These are phyloP conservation scores for Boletus rufocinnamomeus DNA, from an alignment of 768 basidiomycete genomes.

Conservation along the genomic window DNA sequence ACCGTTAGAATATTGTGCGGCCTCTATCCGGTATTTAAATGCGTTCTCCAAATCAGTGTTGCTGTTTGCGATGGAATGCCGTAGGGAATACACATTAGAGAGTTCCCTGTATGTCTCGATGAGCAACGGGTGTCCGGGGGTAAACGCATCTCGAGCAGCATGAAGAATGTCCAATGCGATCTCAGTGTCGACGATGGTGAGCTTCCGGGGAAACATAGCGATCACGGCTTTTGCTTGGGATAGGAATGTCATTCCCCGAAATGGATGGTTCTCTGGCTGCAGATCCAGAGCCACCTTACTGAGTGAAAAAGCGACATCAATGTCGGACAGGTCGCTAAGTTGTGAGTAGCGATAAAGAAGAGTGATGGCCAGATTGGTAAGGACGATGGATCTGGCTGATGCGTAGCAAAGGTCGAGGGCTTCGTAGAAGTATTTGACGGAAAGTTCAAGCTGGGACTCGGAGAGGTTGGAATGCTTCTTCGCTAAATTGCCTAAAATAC, in stretches of 20 bases:
- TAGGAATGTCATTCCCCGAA: slow-evolving; percentile 15
- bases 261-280: slow-evolving; percentile 17
- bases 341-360: slow-evolving; percentile 12
- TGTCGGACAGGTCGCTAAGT: neutral
- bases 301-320: slow-evolving; percentile 15
- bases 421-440: neutral
- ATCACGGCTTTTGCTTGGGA: slow-evolving; percentile 25
- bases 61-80: slow-evolving; percentile 9
- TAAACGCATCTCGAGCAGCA: slow-evolving; percentile 12
- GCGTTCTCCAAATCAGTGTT: slow-evolving; percentile 25
- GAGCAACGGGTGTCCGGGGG: slow-evolving; percentile 11
- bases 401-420: neutral
- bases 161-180: slow-evolving; percentile 20
- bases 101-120: slow-evolving; percentile 17
- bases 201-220: slow-evolving; percentile 5
- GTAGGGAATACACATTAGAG: slow-evolving; percentile 3
- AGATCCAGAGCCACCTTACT: slow-evolving; percentile 14
- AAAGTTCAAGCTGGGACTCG: slow-evolving; percentile 17
- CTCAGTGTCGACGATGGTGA: slow-evolving; percentile 18
- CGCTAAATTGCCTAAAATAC: slow-evolving; percentile 16
- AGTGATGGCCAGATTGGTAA: slow-evolving; percentile 7
- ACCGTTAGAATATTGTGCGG: slow-evolving; percentile 21
- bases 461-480: neutral
- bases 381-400: neutral
- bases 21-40: slow-evolving; percentile 21